Evolutionary conservation across 2,329 filamentous ascomycete genomes (phyloP).

Genomic region (Fusarium torulosum): DNA sequence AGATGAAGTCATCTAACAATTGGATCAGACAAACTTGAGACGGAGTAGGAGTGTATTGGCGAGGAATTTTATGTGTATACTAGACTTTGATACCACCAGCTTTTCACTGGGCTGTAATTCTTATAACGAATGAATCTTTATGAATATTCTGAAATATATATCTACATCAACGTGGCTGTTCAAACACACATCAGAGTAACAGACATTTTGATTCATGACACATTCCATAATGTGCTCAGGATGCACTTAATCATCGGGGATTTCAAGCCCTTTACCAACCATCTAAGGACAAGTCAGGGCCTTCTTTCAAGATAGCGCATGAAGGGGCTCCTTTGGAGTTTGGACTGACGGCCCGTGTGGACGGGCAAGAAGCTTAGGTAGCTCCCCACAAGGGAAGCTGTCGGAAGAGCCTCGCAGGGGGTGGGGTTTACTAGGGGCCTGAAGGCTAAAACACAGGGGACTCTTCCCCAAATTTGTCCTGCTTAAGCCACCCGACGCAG

Average conservation of each 20-base stretch:
- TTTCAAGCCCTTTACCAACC: neutral
- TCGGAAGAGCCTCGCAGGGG: conserved; percentile 9
- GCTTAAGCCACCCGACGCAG: neutral
- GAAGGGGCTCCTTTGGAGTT: neutral
- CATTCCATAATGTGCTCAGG: neutral
- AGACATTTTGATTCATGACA: neutral
- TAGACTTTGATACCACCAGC: conserved; percentile 7
- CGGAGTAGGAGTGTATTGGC: neutral
- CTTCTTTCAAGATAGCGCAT: neutral
- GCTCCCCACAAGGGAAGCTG: neutral
- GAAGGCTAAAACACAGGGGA: conserved; percentile 7
- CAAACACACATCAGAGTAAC: neutral
- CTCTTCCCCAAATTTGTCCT: neutral
- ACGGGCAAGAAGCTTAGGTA: neutral
- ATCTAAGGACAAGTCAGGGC: neutral
- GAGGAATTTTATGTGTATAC: conserved; percentile 4
- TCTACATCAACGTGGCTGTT: neutral
- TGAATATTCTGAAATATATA: neutral
- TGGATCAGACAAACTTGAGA: neutral
- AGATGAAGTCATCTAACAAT: neutral
- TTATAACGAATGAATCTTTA: neutral
- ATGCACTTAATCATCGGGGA: too few relatives aligned
- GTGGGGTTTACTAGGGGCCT: neutral
- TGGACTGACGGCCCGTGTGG: neutral
- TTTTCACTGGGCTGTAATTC: neutral